Conservation (phyloP, 140 eudicot genomes). For the Bidens hawaiensis region DNA sequence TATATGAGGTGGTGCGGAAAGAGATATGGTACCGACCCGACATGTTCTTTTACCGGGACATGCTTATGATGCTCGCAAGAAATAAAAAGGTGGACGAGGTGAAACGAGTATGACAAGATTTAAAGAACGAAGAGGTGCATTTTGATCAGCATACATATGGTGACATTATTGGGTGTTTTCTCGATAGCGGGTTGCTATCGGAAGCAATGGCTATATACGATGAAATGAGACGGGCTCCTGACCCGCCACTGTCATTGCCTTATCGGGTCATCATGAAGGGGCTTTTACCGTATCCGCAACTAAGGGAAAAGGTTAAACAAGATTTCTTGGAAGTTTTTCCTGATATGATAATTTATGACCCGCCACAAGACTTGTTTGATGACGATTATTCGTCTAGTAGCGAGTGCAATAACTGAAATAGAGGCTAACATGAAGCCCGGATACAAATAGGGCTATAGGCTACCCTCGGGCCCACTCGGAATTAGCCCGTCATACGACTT, state of each 20-base stretch:
- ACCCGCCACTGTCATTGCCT: constrained; percentile 83
- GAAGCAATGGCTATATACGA: constrained; percentile 83
- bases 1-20: constrained; percentile 79
- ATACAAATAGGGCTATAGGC: not conserved
- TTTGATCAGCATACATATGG: constrained; percentile 96
- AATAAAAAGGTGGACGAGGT: constrained; percentile 70
- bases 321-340: constrained; percentile 89
- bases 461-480: not conserved
- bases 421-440: not conserved
- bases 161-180: constrained; percentile 69
- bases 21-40: constrained; percentile 98
- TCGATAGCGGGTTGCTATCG: constrained; percentile 57
- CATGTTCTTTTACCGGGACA: constrained; percentile 94
- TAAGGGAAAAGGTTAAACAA: constrained; percentile 87
- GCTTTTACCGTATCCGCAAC: constrained; percentile 68
- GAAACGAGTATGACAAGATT: constrained; percentile 59
- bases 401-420: not conserved
- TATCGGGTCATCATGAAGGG: constrained; percentile 90
- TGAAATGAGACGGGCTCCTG: constrained; percentile 84
- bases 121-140: constrained; percentile 61
- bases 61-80: constrained; percentile 96
- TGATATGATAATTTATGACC: constrained; percentile 66
- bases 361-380: constrained; percentile 74
- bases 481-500: not conserved
- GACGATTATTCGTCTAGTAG: constrained; percentile 31